A percentile compares a stretch with the other conserved stretches of the same genome.
These are phyloP conservation scores for Solanum neorickii DNA, from an alignment of 257 asterid genomes.

Conservation along the genomic window DNA sequence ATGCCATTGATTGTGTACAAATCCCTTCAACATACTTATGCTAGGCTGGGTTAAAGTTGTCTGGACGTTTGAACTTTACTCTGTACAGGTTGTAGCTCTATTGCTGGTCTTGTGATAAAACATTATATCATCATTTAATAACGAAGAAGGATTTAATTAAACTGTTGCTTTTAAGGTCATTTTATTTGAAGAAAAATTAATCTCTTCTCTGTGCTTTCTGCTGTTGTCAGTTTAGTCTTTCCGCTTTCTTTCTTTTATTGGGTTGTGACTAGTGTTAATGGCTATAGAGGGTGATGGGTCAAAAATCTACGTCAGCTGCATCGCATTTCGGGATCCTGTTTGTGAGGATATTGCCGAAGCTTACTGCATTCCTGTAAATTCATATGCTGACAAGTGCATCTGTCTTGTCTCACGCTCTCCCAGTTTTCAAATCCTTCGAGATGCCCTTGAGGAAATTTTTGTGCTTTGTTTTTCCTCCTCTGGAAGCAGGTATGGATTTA, in stretches of 20 bases:
- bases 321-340: constrained; percentile 79
- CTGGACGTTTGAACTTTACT: neutral
- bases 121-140: neutral
- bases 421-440: constrained; percentile 59
- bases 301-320: constrained; percentile 78
- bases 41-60: neutral
- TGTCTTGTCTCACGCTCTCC: constrained; percentile 87
- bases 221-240: neutral
- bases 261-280: neutral
- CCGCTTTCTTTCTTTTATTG: neutral
- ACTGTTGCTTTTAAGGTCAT: neutral
- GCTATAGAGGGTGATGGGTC: constrained; percentile 77
- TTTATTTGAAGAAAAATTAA: neutral
- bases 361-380: constrained; percentile 45
- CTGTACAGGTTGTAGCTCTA: neutral
- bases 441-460: constrained; percentile 75
- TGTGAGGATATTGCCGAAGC: constrained; percentile 81
- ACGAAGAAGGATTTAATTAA: neutral
- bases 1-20: neutral
- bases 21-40: neutral
- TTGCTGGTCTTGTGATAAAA: neutral
- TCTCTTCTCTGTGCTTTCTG: neutral
- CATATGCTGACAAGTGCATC: constrained; percentile 81
- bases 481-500: constrained; percentile 62
- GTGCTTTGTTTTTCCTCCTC: constrained; percentile 66